Base-by-base conservation (phyloP, 306 rosid genomes). In the Ormosia semicastrata region DNA sequence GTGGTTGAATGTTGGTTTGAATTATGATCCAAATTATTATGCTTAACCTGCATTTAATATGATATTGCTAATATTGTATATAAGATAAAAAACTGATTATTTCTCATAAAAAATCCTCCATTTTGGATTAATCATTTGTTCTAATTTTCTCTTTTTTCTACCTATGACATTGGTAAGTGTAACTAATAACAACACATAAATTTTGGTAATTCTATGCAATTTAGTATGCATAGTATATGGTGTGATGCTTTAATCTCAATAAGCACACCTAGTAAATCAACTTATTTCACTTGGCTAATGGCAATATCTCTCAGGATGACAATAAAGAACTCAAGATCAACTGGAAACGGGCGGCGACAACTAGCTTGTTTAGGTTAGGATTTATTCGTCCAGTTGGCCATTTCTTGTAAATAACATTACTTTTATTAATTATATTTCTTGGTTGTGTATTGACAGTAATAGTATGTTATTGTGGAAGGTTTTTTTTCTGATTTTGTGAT, bases 331-430 rank as follows among this genome's bases (percentile, higher is more conserved):
- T 78, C 37, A 89, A 86, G 76, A 76, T 89, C 77, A 81, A 89
- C 85, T 89, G 92, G 92, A 89, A 40, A 86, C 87, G 92, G 43
- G 89, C 86, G 85, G 82, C 88, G 71, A 67, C 88, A 0, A 89
- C 89, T 79, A 81, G 88, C 83, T 86, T 89, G 82, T 89, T 86
- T 62, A 89, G 92, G 52, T 72, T 89, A 59, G 89, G 82, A 71
- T 89, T 89, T 84, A 88, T 89, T 71, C 89, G 92, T 8, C 92
- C 92, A 50, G 88, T 89, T 14, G 92, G 92, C 32, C 92, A 89
- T 83, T 86, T 12, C 81, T 89, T 89, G 92, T 88, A 88, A 88
- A 81, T 43, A 66, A 24, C 72, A 9, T 81, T 29, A 14, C 39
- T 79, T 73, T 52, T 50, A 39, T 30, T 4, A 75, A 37, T 18